Conservation (phyloP, 768 basidiomycete species). For the Panus rudis region DNA sequence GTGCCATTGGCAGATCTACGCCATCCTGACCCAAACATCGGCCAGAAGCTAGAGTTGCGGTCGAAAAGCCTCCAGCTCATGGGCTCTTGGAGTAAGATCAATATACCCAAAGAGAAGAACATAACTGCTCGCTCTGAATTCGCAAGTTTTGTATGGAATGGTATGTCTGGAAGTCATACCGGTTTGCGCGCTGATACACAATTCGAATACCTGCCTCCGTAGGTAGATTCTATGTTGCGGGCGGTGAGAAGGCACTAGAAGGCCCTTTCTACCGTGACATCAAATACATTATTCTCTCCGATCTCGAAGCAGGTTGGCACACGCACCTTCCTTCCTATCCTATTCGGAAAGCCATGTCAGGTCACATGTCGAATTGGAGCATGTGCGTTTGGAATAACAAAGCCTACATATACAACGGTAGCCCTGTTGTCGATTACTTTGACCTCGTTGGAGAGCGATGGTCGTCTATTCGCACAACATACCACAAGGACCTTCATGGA, state of each 20-base stretch:
- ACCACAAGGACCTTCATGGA: too few species aligned
- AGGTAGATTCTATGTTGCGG: conserved; percentile 13
- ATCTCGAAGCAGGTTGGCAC: conserved; percentile 12
- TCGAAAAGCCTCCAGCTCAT: conserved; percentile 21
- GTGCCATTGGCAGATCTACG: conserved; percentile 1
- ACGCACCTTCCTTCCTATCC: conserved; percentile 14
- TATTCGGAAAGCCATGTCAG: neutral
- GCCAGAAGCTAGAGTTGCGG: conserved; percentile 4
- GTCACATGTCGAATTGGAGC: conserved; percentile 6
- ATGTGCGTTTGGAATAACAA: conserved; percentile 20
- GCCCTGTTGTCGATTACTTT: conserved; percentile 25
- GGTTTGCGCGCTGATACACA: too few species aligned
- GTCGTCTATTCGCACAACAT: conserved; percentile 24
- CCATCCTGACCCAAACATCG: conserved; percentile 13
- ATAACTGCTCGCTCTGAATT: conserved; percentile 22
- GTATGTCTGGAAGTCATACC: too few species aligned
- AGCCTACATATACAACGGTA: conserved; percentile 32
- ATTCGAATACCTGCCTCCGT: too few species aligned
- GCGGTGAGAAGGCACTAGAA: conserved; percentile 9
- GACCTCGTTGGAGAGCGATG: conserved; percentile 31
- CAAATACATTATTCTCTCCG: conserved; percentile 13
- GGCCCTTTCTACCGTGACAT: conserved; percentile 13
- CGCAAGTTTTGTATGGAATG: conserved; percentile 18
- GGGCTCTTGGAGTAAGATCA: conserved; percentile 31
- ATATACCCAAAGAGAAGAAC: conserved; percentile 20